phyloP scores from a whole-genome alignment of 345 rosid genomes.

The Sonneratia alba region DNA sequence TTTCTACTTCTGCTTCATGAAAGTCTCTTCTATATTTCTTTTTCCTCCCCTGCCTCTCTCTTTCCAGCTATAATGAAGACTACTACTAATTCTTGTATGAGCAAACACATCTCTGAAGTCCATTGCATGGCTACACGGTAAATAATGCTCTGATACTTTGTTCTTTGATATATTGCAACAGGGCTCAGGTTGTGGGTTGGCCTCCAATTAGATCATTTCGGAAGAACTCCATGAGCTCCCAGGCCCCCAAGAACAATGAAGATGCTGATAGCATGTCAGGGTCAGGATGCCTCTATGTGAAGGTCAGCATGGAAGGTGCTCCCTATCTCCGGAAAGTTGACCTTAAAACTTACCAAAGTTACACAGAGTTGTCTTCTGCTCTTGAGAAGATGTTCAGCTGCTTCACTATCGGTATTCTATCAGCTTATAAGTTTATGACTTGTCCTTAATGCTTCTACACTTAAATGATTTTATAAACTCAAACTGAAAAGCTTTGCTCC shows the following conservation, averaged over 20 bases:
- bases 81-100: background rate
- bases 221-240: constrained; percentile 44
- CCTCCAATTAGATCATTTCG: constrained; percentile 86
- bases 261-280: constrained; percentile 9
- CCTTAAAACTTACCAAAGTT: constrained; percentile 57
- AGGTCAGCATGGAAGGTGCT: constrained; percentile 93
- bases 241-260: constrained; percentile 7
- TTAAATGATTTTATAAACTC: too few species aligned
- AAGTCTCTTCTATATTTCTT: background rate
- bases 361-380: constrained; percentile 60
- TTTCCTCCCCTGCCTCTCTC: background rate
- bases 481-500: too few species aligned
- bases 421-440: background rate
- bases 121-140: background rate
- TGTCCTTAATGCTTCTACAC: background rate
- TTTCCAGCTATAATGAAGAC: background rate
- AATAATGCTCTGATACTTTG: background rate
- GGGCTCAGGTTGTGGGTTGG: constrained; percentile 97
- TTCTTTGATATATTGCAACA: background rate
- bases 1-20: background rate
- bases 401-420: constrained; percentile 50
- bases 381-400: constrained; percentile 67
- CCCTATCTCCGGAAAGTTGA: constrained; percentile 91
- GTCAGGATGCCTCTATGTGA: constrained; percentile 36
- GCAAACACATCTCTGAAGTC: background rate